phyloP scores from a whole-genome alignment of 2,329 filamentous ascomycete species.

The Chrysoporthe puriensis region DNA sequence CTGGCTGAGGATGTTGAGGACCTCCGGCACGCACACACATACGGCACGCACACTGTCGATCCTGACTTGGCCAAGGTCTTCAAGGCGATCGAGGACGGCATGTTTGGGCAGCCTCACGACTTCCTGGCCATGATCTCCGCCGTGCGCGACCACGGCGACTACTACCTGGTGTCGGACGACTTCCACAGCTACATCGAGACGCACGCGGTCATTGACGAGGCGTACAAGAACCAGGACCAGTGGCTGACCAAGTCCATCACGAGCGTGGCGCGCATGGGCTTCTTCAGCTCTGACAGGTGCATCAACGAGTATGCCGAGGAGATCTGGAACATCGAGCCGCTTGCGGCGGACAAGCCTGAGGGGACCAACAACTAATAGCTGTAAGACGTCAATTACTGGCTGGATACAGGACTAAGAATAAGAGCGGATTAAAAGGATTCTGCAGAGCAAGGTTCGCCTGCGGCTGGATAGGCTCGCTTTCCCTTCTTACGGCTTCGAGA shows the following conservation, averaged over 20 bases:
- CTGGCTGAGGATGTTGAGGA: constrained; percentile 96
- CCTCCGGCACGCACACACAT: constrained; percentile 86
- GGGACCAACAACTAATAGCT: constrained; percentile 28
- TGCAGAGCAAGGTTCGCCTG: not conserved
- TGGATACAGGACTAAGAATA: not conserved
- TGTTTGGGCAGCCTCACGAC: constrained; percentile 76
- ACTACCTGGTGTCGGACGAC: constrained; percentile 96
- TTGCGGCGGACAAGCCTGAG: constrained; percentile 49
- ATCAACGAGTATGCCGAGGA: constrained; percentile 96
- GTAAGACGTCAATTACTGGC: constrained; percentile 5
- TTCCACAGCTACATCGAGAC: constrained; percentile 95
- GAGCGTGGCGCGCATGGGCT: constrained; percentile 91
- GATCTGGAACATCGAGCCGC: constrained; percentile 92
- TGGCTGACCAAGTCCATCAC: constrained; percentile 92
- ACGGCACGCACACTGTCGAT: constrained; percentile 79
- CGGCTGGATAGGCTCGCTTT: not conserved
- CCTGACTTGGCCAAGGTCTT: constrained; percentile 80
- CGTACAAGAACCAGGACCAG: constrained; percentile 88
- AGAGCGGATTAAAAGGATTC: not conserved
- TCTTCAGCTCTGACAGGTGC: constrained; percentile 93
- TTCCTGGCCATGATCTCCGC: constrained; percentile 85
- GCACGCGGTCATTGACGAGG: constrained; percentile 86
- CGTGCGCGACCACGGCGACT: constrained; percentile 92
- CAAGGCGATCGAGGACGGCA: constrained; percentile 75
- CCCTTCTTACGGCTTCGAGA: not conserved